These are phyloP conservation scores for Sambucus nigra DNA, from an alignment of 129 eudicot genomes.

Conservation along the genomic window DNA sequence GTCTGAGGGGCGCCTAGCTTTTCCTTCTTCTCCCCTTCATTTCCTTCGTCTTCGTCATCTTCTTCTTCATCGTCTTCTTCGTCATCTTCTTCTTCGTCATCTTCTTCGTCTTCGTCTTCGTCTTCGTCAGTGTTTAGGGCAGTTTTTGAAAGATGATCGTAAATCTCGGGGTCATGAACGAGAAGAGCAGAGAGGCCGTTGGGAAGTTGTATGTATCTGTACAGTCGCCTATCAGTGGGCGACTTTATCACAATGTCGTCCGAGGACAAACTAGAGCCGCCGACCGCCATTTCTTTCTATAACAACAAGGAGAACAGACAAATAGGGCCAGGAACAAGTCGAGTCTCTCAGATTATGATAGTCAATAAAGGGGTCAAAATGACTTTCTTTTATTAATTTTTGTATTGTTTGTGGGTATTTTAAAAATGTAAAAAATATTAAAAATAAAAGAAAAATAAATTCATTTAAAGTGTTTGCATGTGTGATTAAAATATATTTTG, in stretches of 20 bases:
- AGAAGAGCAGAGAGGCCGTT: constrained; percentile 88
- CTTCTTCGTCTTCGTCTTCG: constrained; percentile 22
- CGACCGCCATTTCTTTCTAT: constrained; percentile 43
- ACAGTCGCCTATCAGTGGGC: constrained; percentile 64
- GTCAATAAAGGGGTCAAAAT: too few relatives aligned
- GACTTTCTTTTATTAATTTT: too few relatives aligned
- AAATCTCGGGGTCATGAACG: constrained; percentile 88
- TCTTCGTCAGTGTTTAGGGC: constrained; percentile 19
- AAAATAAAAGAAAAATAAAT: too few relatives aligned
- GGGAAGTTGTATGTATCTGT: constrained; percentile 58
- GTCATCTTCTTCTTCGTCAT: constrained; percentile 16
- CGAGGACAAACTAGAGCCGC: constrained; percentile 40
- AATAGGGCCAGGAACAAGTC: too few relatives aligned
- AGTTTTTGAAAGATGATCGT: constrained; percentile 11
- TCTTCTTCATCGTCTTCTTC: constrained; percentile 27
- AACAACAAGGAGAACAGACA: too few relatives aligned
- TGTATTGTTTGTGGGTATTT: too few relatives aligned
- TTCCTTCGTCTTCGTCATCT: constrained; percentile 21
- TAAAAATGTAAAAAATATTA: too few relatives aligned
- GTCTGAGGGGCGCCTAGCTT: constrained; percentile 40
- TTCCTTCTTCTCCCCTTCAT: constrained; percentile 22
- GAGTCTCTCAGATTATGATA: too few relatives aligned
- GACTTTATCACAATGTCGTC: constrained; percentile 75
- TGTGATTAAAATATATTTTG: too few relatives aligned
- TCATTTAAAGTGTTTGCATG: too few relatives aligned